Percentiles rank a stretch among this genome's conserved stretches.
phyloP scores from a whole-genome alignment of 768 basidiomycete species.

The Amanita fuliginea region DNA sequence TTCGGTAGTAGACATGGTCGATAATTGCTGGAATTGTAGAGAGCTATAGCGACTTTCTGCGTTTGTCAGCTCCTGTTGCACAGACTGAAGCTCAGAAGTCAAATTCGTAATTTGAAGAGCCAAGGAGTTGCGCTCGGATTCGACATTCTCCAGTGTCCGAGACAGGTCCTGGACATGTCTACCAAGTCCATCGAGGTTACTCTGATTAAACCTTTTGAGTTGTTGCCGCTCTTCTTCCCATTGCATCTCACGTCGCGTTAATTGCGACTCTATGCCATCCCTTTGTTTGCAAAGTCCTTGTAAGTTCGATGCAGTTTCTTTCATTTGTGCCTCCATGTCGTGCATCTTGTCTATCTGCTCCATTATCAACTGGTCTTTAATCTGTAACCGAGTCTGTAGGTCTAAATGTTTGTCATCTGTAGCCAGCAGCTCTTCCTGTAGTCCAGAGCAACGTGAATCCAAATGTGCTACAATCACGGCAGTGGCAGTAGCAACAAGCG shows the following conservation, averaged over 20 bases:
- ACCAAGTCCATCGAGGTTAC: conserved; percentile 30
- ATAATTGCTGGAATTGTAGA: conserved; percentile 59
- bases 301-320: conserved; percentile 20
- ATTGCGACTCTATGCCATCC: conserved; percentile 23
- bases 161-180: conserved; percentile 32
- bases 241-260: conserved; percentile 21
- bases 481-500: conserved; percentile 22
- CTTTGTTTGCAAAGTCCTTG: conserved; percentile 25
- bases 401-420: not conserved
- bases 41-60: conserved; percentile 50
- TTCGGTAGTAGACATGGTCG: conserved; percentile 46
- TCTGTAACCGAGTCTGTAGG: not conserved
- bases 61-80: conserved; percentile 41
- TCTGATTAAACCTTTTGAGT: conserved; percentile 23
- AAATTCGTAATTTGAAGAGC: conserved; percentile 54
- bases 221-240: conserved; percentile 21
- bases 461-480: conserved; percentile 29
- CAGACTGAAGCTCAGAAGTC: conserved; percentile 41
- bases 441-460: conserved; percentile 16
- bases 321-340: conserved; percentile 19
- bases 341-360: not conserved
- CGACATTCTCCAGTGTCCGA: conserved; percentile 40
- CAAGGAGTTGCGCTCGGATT: conserved; percentile 58
- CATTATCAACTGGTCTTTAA: conserved; percentile 6
- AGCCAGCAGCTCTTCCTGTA: not conserved